Percentiles rank a stretch among this genome's conserved stretches.
Evolutionary conservation across 768 basidiomycete species (phyloP).

Genomic region (Neoboletus brunneissimus): DNA sequence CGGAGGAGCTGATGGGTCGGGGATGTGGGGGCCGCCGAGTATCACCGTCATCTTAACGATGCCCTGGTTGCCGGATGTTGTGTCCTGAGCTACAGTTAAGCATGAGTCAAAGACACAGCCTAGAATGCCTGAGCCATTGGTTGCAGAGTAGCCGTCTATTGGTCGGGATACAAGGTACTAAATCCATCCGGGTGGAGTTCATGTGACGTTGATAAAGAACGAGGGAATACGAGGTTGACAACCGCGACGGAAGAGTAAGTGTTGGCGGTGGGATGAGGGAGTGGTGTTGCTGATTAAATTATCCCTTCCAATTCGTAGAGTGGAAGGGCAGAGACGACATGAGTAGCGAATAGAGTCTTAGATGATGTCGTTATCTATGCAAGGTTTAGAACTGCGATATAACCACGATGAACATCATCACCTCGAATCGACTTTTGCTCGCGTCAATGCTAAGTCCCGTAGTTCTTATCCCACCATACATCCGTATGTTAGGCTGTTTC

Average conservation of each 20-base stretch:
- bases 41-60: neutral
- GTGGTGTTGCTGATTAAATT: neutral
- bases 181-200: constrained; percentile 77
- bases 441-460: neutral
- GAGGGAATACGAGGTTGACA: neutral
- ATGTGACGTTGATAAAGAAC: neutral
- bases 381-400: neutral
- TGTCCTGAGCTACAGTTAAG: neutral
- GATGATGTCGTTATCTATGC: neutral
- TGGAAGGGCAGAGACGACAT: neutral
- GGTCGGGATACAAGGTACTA: constrained; percentile 90
- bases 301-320: neutral
- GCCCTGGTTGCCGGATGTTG: neutral
- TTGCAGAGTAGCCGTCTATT: constrained; percentile 43
- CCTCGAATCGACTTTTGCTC: neutral
- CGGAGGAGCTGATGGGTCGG: neutral
- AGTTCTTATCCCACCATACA: neutral
- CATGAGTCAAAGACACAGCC: neutral
- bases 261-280: neutral
- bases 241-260: neutral
- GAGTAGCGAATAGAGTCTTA: neutral
- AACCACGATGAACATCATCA: neutral
- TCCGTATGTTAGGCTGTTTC: neutral
- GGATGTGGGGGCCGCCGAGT: neutral
- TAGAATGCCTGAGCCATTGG: constrained; percentile 3